Evolutionary conservation across 108 stramenopile genomes (phyloP), one percentile per base, ranked within the genome.

Genomic region (Heterococcus sp.): DNA sequence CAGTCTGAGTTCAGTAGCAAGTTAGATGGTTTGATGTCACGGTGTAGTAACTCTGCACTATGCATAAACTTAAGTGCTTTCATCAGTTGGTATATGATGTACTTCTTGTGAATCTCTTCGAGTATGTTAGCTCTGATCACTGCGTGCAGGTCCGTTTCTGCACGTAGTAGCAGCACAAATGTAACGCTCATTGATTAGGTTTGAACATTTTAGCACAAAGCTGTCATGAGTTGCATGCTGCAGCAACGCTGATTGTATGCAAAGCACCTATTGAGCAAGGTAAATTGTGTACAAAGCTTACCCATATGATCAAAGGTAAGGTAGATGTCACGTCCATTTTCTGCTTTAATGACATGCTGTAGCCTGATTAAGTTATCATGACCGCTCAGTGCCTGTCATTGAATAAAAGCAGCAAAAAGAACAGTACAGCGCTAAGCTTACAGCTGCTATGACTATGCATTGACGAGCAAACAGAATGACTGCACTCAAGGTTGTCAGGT

Each of bases 281-380:
- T 8, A 14, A 58, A 21, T 58, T 58, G 46, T 58, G 46, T n/a
- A n/a, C n/a, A n/a, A 58, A n/a, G 27, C 86, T 83, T 27, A 87
- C 86, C 86, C 91, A 92, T 90, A 66, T 89, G 92, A 63, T 94
- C 93, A 39, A 94, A 94, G 2, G 89, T 90, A 37, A 93, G 85
- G 88, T 94, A 94, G 2, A 94, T 86, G 72, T 94, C 94, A 26
- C 84, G 81, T 73, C 92, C 92, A 68, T 94, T 92, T 64, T 93
- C 91, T 0, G 93, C 92, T 32, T 86, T 90, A 26, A 93, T 82
- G 38, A 94, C 90, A 58, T 87, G 89, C 65, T 83, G 79, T 11
- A 94, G 84, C 30, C 90, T 79, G 27, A 94, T 91, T 63, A 94
- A 88, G 71, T 94, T 94, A 28, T 92, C 90, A 63, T 94, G 94